A percentile compares a stretch with the other conserved stretches of the same genome.
Evolutionary conservation across 140 eudicot species (phyloP).

Genomic region (Flaveria floridana): DNA sequence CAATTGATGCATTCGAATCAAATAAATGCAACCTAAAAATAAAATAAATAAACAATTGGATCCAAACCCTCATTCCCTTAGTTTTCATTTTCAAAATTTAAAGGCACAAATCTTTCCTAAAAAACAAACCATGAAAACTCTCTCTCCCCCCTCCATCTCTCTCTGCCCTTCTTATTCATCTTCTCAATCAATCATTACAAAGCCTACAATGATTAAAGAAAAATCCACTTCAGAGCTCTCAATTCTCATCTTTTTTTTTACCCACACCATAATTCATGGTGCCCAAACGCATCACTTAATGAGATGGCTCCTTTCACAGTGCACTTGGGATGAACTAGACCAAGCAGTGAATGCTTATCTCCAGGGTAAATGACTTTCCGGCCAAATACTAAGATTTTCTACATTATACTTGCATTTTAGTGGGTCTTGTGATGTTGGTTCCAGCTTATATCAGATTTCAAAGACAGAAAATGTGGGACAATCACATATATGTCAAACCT

Average conservation of each 20-base stretch:
- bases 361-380: not conserved
- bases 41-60: not conserved
- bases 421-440: slow-evolving; percentile 13
- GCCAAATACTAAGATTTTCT: slow-evolving; percentile 1
- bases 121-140: not conserved
- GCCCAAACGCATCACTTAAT: slow-evolving; percentile 12
- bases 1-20: not conserved
- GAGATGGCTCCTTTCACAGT: slow-evolving; percentile 17
- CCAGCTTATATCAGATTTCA: not conserved
- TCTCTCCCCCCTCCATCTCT: not conserved
- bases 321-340: slow-evolving; percentile 7
- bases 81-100: not conserved
- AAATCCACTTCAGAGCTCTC: not conserved
- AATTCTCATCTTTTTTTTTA: not conserved
- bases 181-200: not conserved
- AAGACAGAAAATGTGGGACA: slow-evolving; percentile 1
- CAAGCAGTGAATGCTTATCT: not conserved
- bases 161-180: slow-evolving; percentile 2
- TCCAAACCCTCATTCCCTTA: not conserved
- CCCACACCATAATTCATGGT: not conserved
- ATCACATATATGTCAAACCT: not conserved
- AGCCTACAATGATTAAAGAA: not conserved
- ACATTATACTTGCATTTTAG: not conserved
- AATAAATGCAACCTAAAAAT: not conserved
- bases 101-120: not conserved